Evolutionary conservation across 129 eudicot species (phyloP).

Genomic region (Artemisia tridentata): DNA sequence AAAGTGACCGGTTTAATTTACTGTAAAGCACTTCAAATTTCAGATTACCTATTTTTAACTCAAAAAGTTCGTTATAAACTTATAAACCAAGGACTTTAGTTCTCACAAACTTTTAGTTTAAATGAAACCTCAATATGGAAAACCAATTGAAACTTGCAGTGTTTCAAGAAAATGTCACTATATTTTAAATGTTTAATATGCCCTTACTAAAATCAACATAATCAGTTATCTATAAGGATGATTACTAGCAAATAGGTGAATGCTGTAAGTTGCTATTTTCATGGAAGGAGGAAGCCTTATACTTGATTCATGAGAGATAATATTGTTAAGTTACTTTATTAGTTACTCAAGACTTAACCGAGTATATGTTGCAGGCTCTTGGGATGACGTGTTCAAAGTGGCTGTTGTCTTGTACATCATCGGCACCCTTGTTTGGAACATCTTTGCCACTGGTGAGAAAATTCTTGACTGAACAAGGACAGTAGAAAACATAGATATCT

Average conservation of each 20-base stretch:
- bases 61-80: background rate
- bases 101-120: background rate
- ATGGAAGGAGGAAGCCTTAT: background rate
- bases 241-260: background rate
- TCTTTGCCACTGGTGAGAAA: too few species aligned
- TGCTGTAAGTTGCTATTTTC: background rate
- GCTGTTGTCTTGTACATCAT: too few species aligned
- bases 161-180: background rate
- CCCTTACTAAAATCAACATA: background rate
- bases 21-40: background rate
- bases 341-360: too few species aligned
- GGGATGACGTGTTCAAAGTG: too few species aligned
- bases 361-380: too few species aligned
- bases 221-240: background rate
- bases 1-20: background rate
- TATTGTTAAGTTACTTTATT: too few species aligned
- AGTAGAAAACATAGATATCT: conserved; percentile 22
- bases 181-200: background rate
- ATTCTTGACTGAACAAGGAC: conserved; percentile 55
- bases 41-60: background rate
- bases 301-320: background rate
- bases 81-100: background rate
- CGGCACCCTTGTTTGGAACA: too few species aligned
- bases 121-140: background rate
- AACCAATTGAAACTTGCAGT: background rate